Conservation (phyloP, 2,329 filamentous ascomycete genomes). For the Myriosclerotinia curreyana region DNA sequence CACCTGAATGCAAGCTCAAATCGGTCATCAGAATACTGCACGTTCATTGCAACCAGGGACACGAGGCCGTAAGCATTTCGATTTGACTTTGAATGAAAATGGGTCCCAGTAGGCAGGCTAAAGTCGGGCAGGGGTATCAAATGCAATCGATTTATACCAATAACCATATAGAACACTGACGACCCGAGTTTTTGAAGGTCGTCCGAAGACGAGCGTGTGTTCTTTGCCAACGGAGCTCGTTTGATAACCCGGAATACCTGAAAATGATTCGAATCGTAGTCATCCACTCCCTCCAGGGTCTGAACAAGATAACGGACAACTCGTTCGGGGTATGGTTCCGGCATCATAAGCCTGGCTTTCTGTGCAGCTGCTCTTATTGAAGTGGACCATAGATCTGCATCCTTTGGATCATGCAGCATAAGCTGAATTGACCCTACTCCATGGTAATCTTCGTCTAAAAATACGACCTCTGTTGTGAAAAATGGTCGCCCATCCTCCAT, state of each 20-base stretch:
- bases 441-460: slow-evolving; percentile 62
- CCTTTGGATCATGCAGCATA: slow-evolving; percentile 61
- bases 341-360: slow-evolving; percentile 51
- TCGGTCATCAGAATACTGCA: slow-evolving; percentile 61
- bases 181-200: slow-evolving; percentile 63
- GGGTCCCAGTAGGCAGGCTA: slow-evolving; percentile 46
- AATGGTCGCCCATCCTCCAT: slow-evolving; percentile 65
- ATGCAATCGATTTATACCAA: slow-evolving; percentile 68
- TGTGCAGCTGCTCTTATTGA: slow-evolving; percentile 59
- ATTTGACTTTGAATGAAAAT: slow-evolving; percentile 45
- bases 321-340: slow-evolving; percentile 53
- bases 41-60: slow-evolving; percentile 56
- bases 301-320: slow-evolving; percentile 61
- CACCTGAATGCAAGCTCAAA: slow-evolving; percentile 61
- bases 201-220: slow-evolving; percentile 58
- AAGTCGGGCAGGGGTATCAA: slow-evolving; percentile 62
- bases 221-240: slow-evolving; percentile 53
- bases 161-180: slow-evolving; percentile 64
- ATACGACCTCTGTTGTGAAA: slow-evolving; percentile 65
- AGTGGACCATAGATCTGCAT: slow-evolving; percentile 63
- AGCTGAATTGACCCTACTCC: slow-evolving; percentile 61
- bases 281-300: slow-evolving; percentile 61
- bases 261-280: slow-evolving; percentile 66
- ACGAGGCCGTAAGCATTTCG: slow-evolving; percentile 59
- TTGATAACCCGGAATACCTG: slow-evolving; percentile 67